phyloP scores from a whole-genome alignment of 768 basidiomycete genomes.

The Jaapia argillacea region DNA sequence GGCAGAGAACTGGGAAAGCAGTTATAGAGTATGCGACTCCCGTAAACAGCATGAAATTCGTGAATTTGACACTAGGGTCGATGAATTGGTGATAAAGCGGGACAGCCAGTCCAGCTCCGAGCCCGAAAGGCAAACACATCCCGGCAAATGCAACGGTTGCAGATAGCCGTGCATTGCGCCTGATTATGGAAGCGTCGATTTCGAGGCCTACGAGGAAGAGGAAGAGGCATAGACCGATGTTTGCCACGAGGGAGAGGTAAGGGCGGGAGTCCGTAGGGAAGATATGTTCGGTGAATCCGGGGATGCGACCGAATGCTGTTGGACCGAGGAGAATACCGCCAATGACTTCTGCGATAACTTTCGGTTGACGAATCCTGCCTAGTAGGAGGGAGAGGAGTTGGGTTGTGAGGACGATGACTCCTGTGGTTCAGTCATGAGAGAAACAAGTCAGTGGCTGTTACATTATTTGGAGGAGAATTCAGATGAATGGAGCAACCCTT shows the following conservation, averaged over 20 bases:
- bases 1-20: slow-evolving; percentile 77
- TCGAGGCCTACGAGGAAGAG: slow-evolving; percentile 91
- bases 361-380: slow-evolving; percentile 74
- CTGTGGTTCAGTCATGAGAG: slow-evolving; percentile 24
- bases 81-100: slow-evolving; percentile 74
- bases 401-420: slow-evolving; percentile 75
- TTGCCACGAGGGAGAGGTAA: slow-evolving; percentile 79
- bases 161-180: slow-evolving; percentile 62
- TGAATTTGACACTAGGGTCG: slow-evolving; percentile 55
- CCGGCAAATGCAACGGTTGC: slow-evolving; percentile 69
- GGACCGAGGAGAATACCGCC: slow-evolving; percentile 86
- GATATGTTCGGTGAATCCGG: slow-evolving; percentile 77
- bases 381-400: slow-evolving; percentile 67
- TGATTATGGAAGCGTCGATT: slow-evolving; percentile 75
- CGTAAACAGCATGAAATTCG: slow-evolving; percentile 90
- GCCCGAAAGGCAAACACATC: slow-evolving; percentile 79
- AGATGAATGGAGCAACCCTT: too few species aligned
- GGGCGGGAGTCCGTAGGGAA: slow-evolving; percentile 67
- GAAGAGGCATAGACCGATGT: slow-evolving; percentile 82
- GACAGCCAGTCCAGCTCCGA: slow-evolving; percentile 63
- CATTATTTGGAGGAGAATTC: neutral
- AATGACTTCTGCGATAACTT: slow-evolving; percentile 75
- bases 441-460: neutral
- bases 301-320: slow-evolving; percentile 70
- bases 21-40: slow-evolving; percentile 89